Base-by-base conservation (phyloP, 2,329 filamentous ascomycete species). In the Ophiognomonia clavigignenti-juglandacearum region DNA sequence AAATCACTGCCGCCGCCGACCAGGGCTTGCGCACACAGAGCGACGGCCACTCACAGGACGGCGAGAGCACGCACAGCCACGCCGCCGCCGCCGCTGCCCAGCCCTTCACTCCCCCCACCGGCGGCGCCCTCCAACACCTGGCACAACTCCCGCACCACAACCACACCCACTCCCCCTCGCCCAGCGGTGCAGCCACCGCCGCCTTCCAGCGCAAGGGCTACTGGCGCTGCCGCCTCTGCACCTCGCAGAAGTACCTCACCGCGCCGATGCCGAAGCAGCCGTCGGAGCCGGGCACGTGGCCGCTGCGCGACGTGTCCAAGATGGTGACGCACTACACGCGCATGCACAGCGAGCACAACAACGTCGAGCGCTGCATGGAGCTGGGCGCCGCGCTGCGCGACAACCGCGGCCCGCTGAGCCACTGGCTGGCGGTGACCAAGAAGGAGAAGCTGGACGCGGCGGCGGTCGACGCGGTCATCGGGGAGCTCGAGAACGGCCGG, bases 321-420 rank as follows among this genome's bases (percentile, higher is more conserved):
- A 64, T 73, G 59, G 64, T 73, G 43, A 69, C 69, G 19, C 71
- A 74, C 55, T 72, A 67, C 51, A 66, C 69, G 9, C 68, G 71
- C 41, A 65, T 73, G 63, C 71, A 74, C 54, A 60, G 57, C 3
- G 71, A 74, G 60, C 70, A 74, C 53, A 54, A 61, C 16, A 63
- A 64, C 1, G 48, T 57, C 1, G 70, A 73, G 57, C 62, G 71
- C 9, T 73, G 69, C 47, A 50, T 52, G 10, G 71, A 73, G 59
- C 59, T 74, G 3, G 70, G 70, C 14, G 61, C 60, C 14, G 70
- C 70, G 0, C 61, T 74, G 7, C 58, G 60, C 11, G 56, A 59
- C 27, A 74, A 73, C 51, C 64, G 70, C 65, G 70, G 71, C 0
- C 70, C 71, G 0, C 72, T 74, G 48, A 65, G 70, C 57, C 71